Evolutionary conservation across 371 early-diverging fungal genomes (phyloP).

Genomic region (Funneliformis caledonium): DNA sequence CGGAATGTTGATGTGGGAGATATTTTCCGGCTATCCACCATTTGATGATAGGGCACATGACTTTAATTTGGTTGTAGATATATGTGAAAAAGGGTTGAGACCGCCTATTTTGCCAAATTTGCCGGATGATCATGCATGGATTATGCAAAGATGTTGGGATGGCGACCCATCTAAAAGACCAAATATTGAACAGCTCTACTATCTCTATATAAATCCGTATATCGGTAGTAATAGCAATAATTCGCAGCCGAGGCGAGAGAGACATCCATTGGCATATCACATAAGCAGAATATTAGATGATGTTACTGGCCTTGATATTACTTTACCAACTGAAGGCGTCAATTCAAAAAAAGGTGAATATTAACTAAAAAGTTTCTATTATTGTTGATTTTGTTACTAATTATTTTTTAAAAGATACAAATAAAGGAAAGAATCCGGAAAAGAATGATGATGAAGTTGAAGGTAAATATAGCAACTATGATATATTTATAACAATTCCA

Average conservation of each 20-base stretch:
- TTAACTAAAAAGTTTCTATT: too few relatives aligned
- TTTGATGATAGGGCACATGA: neutral
- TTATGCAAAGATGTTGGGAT: neutral
- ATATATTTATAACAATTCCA: too few relatives aligned
- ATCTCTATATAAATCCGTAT: too few relatives aligned
- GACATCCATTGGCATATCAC: neutral
- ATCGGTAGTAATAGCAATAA: too few relatives aligned
- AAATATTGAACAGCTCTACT: neutral
- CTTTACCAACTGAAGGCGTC: too few relatives aligned
- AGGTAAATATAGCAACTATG: too few relatives aligned
- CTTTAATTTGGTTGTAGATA: neutral
- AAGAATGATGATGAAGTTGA: too few relatives aligned
- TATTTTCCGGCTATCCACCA: neutral
- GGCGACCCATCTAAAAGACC: neutral
- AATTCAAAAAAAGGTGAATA: too few relatives aligned
- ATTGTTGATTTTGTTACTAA: too few relatives aligned
- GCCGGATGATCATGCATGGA: neutral
- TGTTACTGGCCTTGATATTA: neutral
- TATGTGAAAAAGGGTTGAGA: neutral
- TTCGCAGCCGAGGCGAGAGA: too few relatives aligned
- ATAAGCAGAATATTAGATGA: neutral
- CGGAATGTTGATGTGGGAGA: slow-evolving; percentile 14
- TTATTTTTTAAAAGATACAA: too few relatives aligned
- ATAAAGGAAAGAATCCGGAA: too few relatives aligned
- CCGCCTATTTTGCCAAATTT: neutral